A percentile compares a stretch with the other conserved stretches of the same genome.
phyloP scores from a whole-genome alignment of 2,329 filamentous ascomycete species.

The Phaeoacremonium minimum region DNA sequence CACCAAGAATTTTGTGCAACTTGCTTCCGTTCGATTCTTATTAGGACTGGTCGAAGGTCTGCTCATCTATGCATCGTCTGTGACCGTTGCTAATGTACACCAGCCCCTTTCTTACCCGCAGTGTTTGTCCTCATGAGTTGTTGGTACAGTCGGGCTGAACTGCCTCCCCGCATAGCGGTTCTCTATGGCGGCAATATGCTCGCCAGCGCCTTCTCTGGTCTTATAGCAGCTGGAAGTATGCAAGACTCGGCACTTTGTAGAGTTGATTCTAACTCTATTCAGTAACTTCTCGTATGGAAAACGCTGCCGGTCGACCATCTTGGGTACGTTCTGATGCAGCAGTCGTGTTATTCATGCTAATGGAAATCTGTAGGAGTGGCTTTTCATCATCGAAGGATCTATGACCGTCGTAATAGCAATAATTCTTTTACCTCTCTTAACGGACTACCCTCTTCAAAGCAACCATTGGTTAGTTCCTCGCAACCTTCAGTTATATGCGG shows the following conservation, averaged over 20 bases:
- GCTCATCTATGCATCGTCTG: not conserved
- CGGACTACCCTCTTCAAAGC: conserved; percentile 12
- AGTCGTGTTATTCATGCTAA: not conserved
- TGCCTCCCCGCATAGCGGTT: conserved; percentile 24
- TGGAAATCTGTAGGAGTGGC: conserved; percentile 17
- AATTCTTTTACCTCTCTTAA: conserved; percentile 10
- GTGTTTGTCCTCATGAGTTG: conserved; percentile 12
- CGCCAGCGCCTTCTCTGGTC: conserved; percentile 27
- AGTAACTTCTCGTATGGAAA: conserved; percentile 22
- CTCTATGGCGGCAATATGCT: conserved; percentile 28
- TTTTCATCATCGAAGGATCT: conserved; percentile 30
- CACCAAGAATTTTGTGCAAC: conserved; percentile 15
- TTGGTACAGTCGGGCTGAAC: conserved; percentile 39
- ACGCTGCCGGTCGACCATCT: conserved; percentile 20
- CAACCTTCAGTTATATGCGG: conserved; percentile 8
- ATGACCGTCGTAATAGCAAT: conserved; percentile 27
- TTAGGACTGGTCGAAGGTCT: conserved; percentile 12
- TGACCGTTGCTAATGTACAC: not conserved
- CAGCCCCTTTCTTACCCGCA: conserved; percentile 13
- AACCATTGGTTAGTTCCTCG: conserved; percentile 9
- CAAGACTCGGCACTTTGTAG: no score
- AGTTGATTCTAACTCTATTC: no score
- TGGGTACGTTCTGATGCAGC: conserved; percentile 18
- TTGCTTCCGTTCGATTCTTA: conserved; percentile 12
- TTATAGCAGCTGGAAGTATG: conserved; percentile 25